Evolutionary conservation across 768 basidiomycete genomes (phyloP).

Genomic region (Hirschioporus abietinus): DNA sequence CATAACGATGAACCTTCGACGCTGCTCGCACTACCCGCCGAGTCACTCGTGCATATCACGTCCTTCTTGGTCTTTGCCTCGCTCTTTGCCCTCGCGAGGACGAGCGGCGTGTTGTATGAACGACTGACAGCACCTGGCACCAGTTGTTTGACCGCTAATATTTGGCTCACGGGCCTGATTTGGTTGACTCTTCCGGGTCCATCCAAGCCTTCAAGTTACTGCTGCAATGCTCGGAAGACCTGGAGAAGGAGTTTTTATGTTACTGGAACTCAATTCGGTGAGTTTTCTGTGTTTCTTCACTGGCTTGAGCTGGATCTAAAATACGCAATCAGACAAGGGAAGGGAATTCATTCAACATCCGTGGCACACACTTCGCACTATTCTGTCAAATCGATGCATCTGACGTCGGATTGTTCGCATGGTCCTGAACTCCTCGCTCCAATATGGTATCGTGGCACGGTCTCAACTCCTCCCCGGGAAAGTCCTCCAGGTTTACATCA

Average conservation of each 20-base stretch:
- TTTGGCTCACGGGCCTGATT: conserved; percentile 62
- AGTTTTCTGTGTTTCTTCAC: conserved; percentile 10
- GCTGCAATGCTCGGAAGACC: conserved; percentile 50
- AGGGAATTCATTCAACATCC: conserved; percentile 51
- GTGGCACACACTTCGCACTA: conserved; percentile 61
- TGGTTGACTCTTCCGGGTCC: conserved; percentile 36
- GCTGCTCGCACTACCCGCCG: conserved; percentile 54
- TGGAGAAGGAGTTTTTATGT: conserved; percentile 69
- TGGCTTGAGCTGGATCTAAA: conserved; percentile 3
- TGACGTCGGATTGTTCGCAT: conserved; percentile 40
- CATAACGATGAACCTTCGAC: background rate
- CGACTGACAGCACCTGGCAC: conserved; percentile 76
- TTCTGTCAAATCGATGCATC: conserved; percentile 54
- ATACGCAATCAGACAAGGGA: conserved; percentile 54
- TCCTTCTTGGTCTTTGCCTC: conserved; percentile 62
- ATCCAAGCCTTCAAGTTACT: conserved; percentile 40
- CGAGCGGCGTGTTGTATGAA: conserved; percentile 45
- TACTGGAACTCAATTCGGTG: conserved; percentile 54
- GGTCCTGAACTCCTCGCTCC: conserved; percentile 50
- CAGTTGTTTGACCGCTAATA: conserved; percentile 67
- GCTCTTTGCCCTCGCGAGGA: conserved; percentile 51
- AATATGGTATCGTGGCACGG: conserved; percentile 68
- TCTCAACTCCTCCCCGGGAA: conserved; percentile 68
- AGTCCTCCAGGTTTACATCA: conserved; percentile 63
- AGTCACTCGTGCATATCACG: conserved; percentile 74